Conservation (phyloP, 2,329 filamentous ascomycete genomes). For the Ophiosphaerella herpotricha region DNA sequence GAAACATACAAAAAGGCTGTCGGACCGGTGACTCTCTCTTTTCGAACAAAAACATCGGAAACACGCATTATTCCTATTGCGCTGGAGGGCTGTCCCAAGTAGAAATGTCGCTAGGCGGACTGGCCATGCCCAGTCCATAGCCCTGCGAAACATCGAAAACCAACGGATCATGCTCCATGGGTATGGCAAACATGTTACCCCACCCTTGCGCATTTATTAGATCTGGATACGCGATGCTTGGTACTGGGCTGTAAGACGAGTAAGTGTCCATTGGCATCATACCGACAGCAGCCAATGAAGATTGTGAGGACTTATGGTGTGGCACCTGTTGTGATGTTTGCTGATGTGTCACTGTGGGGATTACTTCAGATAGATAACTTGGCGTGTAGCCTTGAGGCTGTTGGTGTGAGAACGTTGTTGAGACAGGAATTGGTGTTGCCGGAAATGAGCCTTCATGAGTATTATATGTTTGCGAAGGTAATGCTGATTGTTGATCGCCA, state of each 20-base stretch:
- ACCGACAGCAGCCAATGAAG: conserved; percentile 16
- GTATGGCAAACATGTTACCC: conserved; percentile 33
- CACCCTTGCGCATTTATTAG: conserved; percentile 34
- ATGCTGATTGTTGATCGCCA: conserved; percentile 2
- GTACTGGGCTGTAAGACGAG: conserved; percentile 18
- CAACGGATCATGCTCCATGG: conserved; percentile 32
- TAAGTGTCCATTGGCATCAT: conserved; percentile 25
- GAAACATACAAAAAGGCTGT: too few relatives aligned
- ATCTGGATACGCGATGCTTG: conserved; percentile 30
- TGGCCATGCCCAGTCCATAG: conserved; percentile 25
- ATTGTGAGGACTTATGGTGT: not conserved
- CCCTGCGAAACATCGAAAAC: conserved; percentile 22
- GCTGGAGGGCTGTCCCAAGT: conserved; percentile 17
- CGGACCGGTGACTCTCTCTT: not conserved
- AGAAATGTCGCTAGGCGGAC: conserved; percentile 26
- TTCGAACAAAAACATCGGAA: not conserved
- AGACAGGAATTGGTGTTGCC: conserved; percentile 14
- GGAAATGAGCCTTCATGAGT: not conserved
- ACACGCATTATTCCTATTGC: not conserved
- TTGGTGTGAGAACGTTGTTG: conserved; percentile 22
- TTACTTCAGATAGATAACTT: not conserved
- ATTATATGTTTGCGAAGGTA: not conserved
- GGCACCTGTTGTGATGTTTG: not conserved
- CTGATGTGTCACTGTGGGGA: not conserved
- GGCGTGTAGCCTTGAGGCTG: conserved; percentile 14